These are phyloP conservation scores for Porphyra umbilicalis DNA, from an alignment of 31 red algal genomes.

Conservation along the genomic window DNA sequence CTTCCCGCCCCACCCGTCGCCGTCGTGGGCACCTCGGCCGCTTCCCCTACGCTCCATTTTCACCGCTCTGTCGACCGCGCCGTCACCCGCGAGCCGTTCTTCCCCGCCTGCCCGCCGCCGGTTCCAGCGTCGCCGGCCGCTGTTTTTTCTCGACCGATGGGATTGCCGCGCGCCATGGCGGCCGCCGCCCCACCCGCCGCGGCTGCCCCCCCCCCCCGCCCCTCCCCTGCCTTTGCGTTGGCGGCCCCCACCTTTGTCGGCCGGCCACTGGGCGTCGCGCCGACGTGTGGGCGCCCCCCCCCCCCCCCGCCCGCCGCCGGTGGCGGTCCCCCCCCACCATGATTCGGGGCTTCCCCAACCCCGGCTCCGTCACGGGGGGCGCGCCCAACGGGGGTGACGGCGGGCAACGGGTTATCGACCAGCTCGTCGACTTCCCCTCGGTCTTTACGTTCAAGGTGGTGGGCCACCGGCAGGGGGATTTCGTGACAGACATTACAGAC, in stretches of 20 bases:
- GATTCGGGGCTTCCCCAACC: conserved; percentile 87
- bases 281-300: background rate
- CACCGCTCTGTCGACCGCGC: too few species aligned
- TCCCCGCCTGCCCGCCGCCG: too few species aligned
- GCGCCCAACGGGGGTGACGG: conserved; percentile 45
- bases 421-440: conserved; percentile 89
- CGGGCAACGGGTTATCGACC: conserved; percentile 43
- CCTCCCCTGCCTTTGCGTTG: background rate
- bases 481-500: conserved; percentile 74
- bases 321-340: conserved; percentile 13
- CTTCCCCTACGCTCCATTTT: too few species aligned
- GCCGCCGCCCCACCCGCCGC: too few species aligned
- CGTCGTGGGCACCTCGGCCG: too few species aligned
- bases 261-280: background rate
- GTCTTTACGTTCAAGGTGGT: conserved; percentile 92
- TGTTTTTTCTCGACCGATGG: too few species aligned
- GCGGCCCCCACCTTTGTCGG: background rate
- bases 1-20: too few species aligned
- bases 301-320: background rate
- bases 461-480: conserved; percentile 80
- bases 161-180: too few species aligned
- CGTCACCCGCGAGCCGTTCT: too few species aligned
- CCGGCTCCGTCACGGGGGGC: conserved; percentile 24
- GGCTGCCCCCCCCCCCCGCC: background rate
- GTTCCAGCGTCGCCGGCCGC: too few species aligned